A percentile compares a stretch with the other conserved stretches of the same genome.
Evolutionary conservation across 352 stramenopile genomes (phyloP).

Genomic region (Phytophthora cactorum): DNA sequence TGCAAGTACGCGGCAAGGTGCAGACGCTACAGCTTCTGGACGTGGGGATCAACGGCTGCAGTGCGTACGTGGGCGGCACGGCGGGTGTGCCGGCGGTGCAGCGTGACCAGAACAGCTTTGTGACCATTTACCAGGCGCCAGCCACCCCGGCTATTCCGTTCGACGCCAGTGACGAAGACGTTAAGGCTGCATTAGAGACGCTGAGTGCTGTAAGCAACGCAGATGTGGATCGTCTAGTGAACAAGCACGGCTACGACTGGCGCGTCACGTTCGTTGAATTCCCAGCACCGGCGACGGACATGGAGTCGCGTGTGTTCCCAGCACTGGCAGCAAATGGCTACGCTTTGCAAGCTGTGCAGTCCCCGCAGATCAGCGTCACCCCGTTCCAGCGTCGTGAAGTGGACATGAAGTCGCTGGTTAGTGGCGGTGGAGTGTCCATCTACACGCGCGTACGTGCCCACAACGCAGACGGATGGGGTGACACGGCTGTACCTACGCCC

Average conservation of each 20-base stretch:
- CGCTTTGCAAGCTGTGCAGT: conserved; percentile 50
- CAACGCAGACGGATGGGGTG: conserved; percentile 65
- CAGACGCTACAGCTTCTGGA: conserved; percentile 88
- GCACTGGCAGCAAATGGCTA: conserved; percentile 57
- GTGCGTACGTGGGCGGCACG: conserved; percentile 51
- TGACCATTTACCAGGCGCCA: conserved; percentile 91
- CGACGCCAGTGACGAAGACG: conserved; percentile 87
- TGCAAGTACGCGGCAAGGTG: conserved; percentile 89
- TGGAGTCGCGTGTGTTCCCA: conserved; percentile 31
- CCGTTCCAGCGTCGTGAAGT: conserved; percentile 55
- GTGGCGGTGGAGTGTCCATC: conserved; percentile 47
- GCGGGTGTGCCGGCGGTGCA: conserved; percentile 28
- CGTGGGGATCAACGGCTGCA: conserved; percentile 93
- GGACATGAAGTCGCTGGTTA: conserved; percentile 34
- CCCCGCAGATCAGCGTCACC: conserved; percentile 55
- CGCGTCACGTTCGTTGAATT: conserved; percentile 93
- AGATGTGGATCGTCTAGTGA: conserved; percentile 83
- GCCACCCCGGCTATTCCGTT: conserved; percentile 92
- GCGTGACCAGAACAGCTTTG: conserved; percentile 33
- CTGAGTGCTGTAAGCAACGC: conserved; percentile 90
- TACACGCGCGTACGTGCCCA: conserved; percentile 66
- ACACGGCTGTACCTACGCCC: conserved; percentile 43
- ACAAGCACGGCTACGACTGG: conserved; percentile 92
- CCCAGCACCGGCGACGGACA: conserved; percentile 18
- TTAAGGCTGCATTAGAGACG: conserved; percentile 94